Evolutionary conservation across 2,329 filamentous ascomycete genomes (phyloP), one percentile per base, ranked within the genome.

Genomic region (Cladosporium sp.): DNA sequence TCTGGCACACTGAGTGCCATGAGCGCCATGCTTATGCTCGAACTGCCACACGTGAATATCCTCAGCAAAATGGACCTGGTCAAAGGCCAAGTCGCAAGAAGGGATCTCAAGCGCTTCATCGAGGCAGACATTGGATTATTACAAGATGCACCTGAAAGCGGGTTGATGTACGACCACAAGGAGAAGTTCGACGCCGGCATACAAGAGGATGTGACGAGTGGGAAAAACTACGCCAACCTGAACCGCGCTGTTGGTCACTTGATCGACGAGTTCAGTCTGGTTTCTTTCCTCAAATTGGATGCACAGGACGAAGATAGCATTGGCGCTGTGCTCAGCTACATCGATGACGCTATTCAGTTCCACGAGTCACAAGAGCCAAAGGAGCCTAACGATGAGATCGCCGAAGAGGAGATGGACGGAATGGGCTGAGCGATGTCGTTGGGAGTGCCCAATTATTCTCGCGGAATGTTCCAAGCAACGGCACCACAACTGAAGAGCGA

Each of bases 21-120:
- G 93, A 95, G 88, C 64, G 91, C 93, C 57, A 99, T 99, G 93
- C 83, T 99, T 63, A 93, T 97, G 89, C 81, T 99, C 56, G 93
- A 97, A 72, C 83, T 97, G 57, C 93, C 93, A 4, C 93, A 99
- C 67, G 83, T 99, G 66, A 99, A 99, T 67, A 86, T 99, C 54
- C 75, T 99, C 50, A 95, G 87, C 66, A 99, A 99, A 74, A 97
- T 97, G 91, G 93, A 99, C 68, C 80, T 97, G 54, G 84, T 97
- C 58, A 93, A 93, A 68, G 89, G 88, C 34, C 88, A 93, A 69
- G 81, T 97, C 20, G 84, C 85, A 52, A 89, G 89, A 70, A 86
- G 86, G 68, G 90, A 97, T 61, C 68, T 99, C 54, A 95, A 95
- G 73, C 80, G 89, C 18, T 99, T 96, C 65, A 75, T 95, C 51